phyloP scores from a whole-genome alignment of 2,329 filamentous ascomycete genomes.

The Talaromyces rugulosus region DNA sequence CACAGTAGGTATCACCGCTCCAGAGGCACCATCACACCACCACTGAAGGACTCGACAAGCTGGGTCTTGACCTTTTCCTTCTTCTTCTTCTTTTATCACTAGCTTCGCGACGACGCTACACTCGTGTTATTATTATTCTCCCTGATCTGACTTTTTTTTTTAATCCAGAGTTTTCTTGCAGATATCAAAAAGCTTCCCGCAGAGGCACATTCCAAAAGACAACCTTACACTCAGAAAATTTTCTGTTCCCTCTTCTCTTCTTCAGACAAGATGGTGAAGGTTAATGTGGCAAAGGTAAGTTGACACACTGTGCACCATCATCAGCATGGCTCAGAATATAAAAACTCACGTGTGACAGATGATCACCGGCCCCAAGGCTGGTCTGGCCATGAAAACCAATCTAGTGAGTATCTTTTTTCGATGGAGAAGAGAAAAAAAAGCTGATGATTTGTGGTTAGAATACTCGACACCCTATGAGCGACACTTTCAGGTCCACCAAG shows the following conservation, averaged over 20 bases:
- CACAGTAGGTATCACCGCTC: background rate
- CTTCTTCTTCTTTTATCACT: background rate
- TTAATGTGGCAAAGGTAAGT: background rate
- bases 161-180: background rate
- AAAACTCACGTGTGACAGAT: conserved; percentile 30
- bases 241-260: background rate
- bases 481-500: conserved; percentile 14
- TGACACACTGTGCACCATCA: background rate
- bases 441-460: background rate
- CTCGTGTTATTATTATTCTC: background rate
- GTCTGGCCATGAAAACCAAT: conserved; percentile 42
- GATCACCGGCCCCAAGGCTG: conserved; percentile 43
- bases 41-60: background rate
- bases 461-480: background rate
- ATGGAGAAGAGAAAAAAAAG: background rate
- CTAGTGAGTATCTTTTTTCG: conserved; percentile 25
- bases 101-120: background rate
- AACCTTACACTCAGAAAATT: background rate
- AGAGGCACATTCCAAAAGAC: background rate
- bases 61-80: background rate
- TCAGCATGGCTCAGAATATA: background rate
- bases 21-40: background rate
- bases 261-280: background rate
- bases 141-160: background rate
- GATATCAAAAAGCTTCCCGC: background rate